phyloP scores from a whole-genome alignment of 495 filamentous ascomycete genomes.

The Penicillium nucicola region DNA sequence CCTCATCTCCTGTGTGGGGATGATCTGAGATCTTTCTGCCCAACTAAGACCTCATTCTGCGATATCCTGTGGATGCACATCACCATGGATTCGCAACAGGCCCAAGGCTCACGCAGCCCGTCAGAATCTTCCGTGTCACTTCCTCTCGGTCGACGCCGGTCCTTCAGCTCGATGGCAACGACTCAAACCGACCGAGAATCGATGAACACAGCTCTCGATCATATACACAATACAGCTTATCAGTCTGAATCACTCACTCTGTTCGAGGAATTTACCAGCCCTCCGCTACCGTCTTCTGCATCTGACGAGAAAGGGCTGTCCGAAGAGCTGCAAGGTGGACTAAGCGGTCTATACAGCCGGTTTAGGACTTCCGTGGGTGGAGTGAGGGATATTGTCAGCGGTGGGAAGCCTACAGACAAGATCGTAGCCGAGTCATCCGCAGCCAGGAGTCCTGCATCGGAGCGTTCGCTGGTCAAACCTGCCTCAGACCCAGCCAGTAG shows the following conservation, averaged over 20 bases:
- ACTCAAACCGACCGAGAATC: conserved; percentile 66
- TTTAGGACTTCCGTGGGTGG: conserved; percentile 74
- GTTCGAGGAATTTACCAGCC: conserved; percentile 76
- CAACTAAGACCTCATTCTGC: neutral
- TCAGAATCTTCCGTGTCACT: conserved; percentile 43
- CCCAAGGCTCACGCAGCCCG: conserved; percentile 37
- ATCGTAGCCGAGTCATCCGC: conserved; percentile 21
- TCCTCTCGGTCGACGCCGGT: conserved; percentile 50
- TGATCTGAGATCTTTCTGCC: conserved; percentile 14
- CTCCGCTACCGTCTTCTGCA: conserved; percentile 44
- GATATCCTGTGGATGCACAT: neutral
- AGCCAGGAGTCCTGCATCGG: conserved; percentile 25
- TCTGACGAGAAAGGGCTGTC: conserved; percentile 65
- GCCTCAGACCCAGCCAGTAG: conserved; percentile 19
- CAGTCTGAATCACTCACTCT: conserved; percentile 76
- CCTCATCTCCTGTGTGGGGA: conserved; percentile 8
- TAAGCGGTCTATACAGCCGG: conserved; percentile 82
- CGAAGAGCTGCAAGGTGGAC: conserved; percentile 73
- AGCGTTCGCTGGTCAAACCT: conserved; percentile 27
- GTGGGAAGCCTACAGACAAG: conserved; percentile 38
- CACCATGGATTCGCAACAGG: conserved; percentile 40
- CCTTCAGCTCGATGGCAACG: conserved; percentile 57
- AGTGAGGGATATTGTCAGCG: conserved; percentile 55
- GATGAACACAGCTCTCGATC: conserved; percentile 70
- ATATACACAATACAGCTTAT: conserved; percentile 79